Evolutionary conservation across 305 asterid genomes (phyloP), one percentile per base, ranked within the genome.

Genomic region (Ajuga reptans): DNA sequence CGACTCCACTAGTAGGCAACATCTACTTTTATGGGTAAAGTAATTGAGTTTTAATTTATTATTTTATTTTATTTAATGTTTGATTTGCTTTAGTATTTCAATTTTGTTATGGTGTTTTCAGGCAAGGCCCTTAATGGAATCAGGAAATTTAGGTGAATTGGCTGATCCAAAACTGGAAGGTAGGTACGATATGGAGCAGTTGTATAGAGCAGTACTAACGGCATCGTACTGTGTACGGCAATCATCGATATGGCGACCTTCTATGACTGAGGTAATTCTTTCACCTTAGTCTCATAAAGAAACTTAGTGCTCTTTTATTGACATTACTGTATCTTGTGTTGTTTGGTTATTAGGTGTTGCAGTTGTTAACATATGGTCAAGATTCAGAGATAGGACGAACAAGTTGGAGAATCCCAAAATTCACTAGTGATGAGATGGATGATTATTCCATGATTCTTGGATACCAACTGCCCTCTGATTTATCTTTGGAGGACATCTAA

Each of bases 121-220:
- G 96, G 97, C 95, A n/a, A 90, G 73, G 36, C 97, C 97, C 0
- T 67, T 90, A 39, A 85, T 90, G 89, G 95, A 90, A 76, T 78
- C 79, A 17, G 97, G 97, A 31, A 86, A 88, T 10, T 60, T 86
- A 50, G 68, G 61, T 1, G 90, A 85, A 74, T 62, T 90, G 71
- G 94, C 73, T 50, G 97, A 90, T 77, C 89, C 94, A 11, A 85
- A 49, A 51, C 49, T 90, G 81, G 84, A 82, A 72, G 90, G 85
- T 31, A 72, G 77, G 50, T 88, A 82, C 51, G 83, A 84, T 54
- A 75, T 77, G 83, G 89, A 78, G n/a, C 87, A 90, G 72, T 41
- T 90, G 37, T 85, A 82, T 42, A 82, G 82, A 68, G 81, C 88
- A 67, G 79, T 79, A 0, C 83, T 88, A 42, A 85, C 91, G 36